Conservation (phyloP, 2,329 filamentous ascomycete genomes). For the Dendryphion nanum region DNA sequence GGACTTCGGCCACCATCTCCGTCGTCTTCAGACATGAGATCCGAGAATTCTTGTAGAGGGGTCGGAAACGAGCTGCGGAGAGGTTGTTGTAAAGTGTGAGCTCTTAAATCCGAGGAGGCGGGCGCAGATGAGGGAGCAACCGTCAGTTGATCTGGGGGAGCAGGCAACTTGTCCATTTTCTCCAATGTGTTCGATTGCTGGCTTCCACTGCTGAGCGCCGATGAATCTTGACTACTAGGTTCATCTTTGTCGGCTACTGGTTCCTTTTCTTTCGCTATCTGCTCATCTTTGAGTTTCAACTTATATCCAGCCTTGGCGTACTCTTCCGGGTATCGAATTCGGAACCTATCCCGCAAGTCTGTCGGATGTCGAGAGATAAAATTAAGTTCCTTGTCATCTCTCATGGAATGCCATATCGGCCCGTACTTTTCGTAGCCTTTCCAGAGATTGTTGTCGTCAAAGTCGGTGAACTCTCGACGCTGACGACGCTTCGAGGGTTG, state of each 20-base stretch:
- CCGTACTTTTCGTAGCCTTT: slow-evolving; percentile 60
- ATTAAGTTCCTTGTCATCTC: slow-evolving; percentile 53
- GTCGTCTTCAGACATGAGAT: slow-evolving; percentile 20
- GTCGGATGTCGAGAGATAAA: slow-evolving; percentile 53
- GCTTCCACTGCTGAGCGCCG: too few species aligned
- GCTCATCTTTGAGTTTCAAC: slow-evolving; percentile 31
- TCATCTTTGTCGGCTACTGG: neutral
- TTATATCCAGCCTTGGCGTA: slow-evolving; percentile 52
- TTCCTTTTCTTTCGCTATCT: slow-evolving; percentile 15
- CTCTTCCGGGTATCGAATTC: slow-evolving; percentile 57
- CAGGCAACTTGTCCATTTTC: neutral
- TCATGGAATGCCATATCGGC: slow-evolving; percentile 60
- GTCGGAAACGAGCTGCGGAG: slow-evolving; percentile 14
- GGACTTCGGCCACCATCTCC: slow-evolving; percentile 24
- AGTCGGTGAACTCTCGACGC: slow-evolving; percentile 55
- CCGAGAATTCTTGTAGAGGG: slow-evolving; percentile 19
- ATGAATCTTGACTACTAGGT: neutral
- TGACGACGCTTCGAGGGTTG: slow-evolving; percentile 51
- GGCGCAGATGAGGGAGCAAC: slow-evolving; percentile 1
- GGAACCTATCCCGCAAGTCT: slow-evolving; percentile 61
- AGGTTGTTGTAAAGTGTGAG: slow-evolving; percentile 14
- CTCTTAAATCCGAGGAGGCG: slow-evolving; percentile 8
- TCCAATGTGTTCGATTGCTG: neutral
- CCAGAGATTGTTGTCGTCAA: slow-evolving; percentile 59
- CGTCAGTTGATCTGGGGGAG: neutral